These are phyloP conservation scores for Yamadazyma scolyti DNA, from an alignment of 805 yeast species.

Conservation along the genomic window DNA sequence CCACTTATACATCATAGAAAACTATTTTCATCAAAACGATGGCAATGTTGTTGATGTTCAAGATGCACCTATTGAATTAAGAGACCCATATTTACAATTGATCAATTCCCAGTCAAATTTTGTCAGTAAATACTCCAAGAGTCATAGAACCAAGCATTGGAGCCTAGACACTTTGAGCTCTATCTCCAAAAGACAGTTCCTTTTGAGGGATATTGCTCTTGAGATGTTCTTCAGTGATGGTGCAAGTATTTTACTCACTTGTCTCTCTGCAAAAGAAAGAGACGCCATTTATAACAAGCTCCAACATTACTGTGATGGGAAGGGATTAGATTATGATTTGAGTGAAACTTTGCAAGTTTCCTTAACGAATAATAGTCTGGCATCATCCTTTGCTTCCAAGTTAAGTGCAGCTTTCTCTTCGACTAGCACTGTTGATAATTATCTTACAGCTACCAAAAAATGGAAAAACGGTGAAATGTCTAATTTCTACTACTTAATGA, in stretches of 20 bases:
- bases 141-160: constrained; percentile 59
- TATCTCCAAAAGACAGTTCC: constrained; percentile 69
- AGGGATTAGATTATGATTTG: constrained; percentile 52
- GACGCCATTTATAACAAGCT: constrained; percentile 54
- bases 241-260: constrained; percentile 64
- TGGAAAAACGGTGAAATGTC: constrained; percentile 81
- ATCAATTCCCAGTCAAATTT: constrained; percentile 48
- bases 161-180: constrained; percentile 54
- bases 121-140: constrained; percentile 17
- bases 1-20: constrained; percentile 65
- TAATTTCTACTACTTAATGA: constrained; percentile 77
- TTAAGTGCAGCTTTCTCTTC: constrained; percentile 38
- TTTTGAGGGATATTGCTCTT: constrained; percentile 75
- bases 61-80: constrained; percentile 57
- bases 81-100: constrained; percentile 69
- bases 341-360: constrained; percentile 51
- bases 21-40: constrained; percentile 56
- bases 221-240: constrained; percentile 77
- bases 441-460: constrained; percentile 52
- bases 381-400: constrained; percentile 21
- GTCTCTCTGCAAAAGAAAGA: constrained; percentile 48
- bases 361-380: constrained; percentile 32
- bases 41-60: constrained; percentile 57
- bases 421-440: constrained; percentile 14
- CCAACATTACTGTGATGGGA: constrained; percentile 45